phyloP scores from a whole-genome alignment of 257 asterid genomes.

The Verbena officinalis region DNA sequence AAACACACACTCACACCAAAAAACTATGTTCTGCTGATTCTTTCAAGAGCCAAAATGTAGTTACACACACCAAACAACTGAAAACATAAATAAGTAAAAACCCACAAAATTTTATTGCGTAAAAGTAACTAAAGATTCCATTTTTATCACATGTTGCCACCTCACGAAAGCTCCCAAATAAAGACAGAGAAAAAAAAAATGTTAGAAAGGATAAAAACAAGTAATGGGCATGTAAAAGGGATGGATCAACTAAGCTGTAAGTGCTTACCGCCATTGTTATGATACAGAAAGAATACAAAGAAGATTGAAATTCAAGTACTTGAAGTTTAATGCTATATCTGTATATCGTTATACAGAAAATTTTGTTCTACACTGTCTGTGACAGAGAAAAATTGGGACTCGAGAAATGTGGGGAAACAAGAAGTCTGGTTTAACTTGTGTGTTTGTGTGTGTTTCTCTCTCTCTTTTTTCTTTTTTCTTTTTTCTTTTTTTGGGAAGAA shows the following conservation, averaged over 20 bases:
- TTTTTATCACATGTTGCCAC: constrained; percentile 29
- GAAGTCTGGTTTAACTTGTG: constrained; percentile 41
- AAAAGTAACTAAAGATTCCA: constrained; percentile 34
- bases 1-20: constrained; percentile 3
- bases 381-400: constrained; percentile 37
- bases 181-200: constrained; percentile 9
- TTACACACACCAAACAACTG: not conserved
- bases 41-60: not conserved
- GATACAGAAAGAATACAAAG: constrained; percentile 17
- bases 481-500: constrained; percentile 9
- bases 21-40: constrained; percentile 13
- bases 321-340: constrained; percentile 15
- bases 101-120: constrained; percentile 19
- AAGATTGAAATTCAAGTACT: constrained; percentile 30
- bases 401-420: constrained; percentile 41
- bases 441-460: constrained; percentile 30
- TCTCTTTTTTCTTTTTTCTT: not conserved
- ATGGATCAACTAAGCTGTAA: constrained; percentile 5
- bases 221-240: constrained; percentile 12
- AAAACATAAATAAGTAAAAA: not conserved
- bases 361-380: not conserved
- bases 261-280: constrained; percentile 59
- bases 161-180: constrained; percentile 22
- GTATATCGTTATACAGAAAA: not conserved
- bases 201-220: not conserved